Evolutionary conservation across 371 early-diverging fungal species (phyloP).

Genomic region (Rhizopus microsporus): DNA sequence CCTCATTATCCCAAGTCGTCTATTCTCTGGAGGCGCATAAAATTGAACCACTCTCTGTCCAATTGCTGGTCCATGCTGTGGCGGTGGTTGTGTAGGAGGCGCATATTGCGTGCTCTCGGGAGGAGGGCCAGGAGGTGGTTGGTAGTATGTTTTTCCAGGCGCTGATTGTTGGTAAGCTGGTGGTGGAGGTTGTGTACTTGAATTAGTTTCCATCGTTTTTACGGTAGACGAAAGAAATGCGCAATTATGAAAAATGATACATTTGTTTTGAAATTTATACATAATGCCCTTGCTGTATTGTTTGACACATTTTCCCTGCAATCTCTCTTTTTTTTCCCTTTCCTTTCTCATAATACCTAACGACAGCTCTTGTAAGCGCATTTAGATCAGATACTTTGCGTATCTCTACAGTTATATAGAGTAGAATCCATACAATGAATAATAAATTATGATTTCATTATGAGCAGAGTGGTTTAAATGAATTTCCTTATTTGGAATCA

Average conservation of each 20-base stretch:
- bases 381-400: too few species aligned
- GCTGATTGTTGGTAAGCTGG: constrained; percentile 19
- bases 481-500: too few species aligned
- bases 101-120: constrained; percentile 2
- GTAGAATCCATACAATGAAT: too few species aligned
- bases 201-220: neutral
- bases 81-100: constrained; percentile 15
- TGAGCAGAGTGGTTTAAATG: too few species aligned
- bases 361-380: too few species aligned
- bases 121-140: constrained; percentile 19
- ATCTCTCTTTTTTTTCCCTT: too few species aligned
- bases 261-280: too few species aligned
- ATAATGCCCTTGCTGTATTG: too few species aligned
- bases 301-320: too few species aligned
- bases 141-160: constrained; percentile 22
- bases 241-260: neutral
- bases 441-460: too few species aligned
- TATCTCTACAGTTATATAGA: too few species aligned
- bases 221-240: neutral
- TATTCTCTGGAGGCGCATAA: constrained; percentile 30
- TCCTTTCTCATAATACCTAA: too few species aligned
- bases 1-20: constrained; percentile 22
- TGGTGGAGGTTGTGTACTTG: constrained; percentile 7
- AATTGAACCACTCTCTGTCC: constrained; percentile 13
- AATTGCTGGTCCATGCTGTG: constrained; percentile 2